Evolutionary conservation across 371 early-diverging fungal genomes (phyloP).

Genomic region (Batkoa obscura): DNA sequence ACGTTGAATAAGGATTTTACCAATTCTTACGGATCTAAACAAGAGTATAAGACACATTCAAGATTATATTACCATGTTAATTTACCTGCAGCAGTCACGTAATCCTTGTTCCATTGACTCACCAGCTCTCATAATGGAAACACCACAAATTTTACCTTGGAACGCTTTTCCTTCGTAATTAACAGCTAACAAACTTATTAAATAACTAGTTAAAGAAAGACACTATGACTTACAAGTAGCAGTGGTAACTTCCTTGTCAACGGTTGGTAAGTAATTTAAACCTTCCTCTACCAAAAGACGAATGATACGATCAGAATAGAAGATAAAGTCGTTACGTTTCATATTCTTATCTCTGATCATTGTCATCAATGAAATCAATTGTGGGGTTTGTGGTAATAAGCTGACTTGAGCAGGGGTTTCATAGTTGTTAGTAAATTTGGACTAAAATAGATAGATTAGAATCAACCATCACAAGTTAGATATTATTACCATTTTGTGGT

Average conservation of each 20-base stretch:
- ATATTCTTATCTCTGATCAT: conserved; percentile 68
- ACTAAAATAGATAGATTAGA: too few relatives aligned
- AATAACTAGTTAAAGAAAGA: neutral
- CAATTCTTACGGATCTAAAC: conserved; percentile 66
- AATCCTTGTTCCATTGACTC: conserved; percentile 87
- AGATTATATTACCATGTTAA: neutral
- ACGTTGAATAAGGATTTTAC: conserved; percentile 86
- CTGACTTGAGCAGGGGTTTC: conserved; percentile 23
- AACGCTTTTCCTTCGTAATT: conserved; percentile 57
- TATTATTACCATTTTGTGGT: too few relatives aligned
- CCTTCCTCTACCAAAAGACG: conserved; percentile 83
- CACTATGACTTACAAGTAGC: conserved; percentile 36
- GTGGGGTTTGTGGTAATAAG: conserved; percentile 48
- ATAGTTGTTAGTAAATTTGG: too few relatives aligned
- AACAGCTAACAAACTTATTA: conserved; percentile 10
- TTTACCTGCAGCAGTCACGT: conserved; percentile 62
- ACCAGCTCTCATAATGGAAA: conserved; percentile 90
- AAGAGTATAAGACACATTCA: neutral
- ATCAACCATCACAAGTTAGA: too few relatives aligned
- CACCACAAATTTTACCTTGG: conserved; percentile 82
- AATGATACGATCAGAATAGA: conserved; percentile 82
- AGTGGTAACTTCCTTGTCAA: conserved; percentile 52
- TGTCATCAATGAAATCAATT: conserved; percentile 63
- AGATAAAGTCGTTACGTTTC: conserved; percentile 74
- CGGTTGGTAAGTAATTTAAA: conserved; percentile 73